Base-by-base conservation (phyloP, 2,329 filamentous ascomycete genomes). In the Botrytis aclada region DNA sequence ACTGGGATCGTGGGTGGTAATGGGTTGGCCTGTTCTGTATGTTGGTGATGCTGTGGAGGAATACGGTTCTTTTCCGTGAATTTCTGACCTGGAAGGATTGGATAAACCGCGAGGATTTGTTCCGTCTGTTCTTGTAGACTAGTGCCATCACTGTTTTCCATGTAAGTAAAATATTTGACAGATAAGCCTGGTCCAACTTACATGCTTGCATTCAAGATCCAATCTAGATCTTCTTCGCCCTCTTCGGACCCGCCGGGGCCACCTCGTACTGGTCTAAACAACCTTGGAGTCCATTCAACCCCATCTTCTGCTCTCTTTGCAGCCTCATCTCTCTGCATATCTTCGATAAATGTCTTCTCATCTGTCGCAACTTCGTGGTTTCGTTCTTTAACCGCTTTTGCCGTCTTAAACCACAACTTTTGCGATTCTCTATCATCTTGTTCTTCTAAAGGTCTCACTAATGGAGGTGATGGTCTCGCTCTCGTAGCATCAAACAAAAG, bases 321-420 rank as follows among this genome's bases (percentile, higher is more conserved):
- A 2, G 96, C 94, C 80, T 98, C 95, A 75, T 95, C 91, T 79
- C 96, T 88, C 82, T 99, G 96, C 80, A 88, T 90, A 79, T 98
- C 95, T 81, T 99, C 96, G 74, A 99, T 93, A 81, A 92, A 93
- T n/a, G 93, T 95, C 85, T 99, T 99, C 80, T 98, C 95, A 75
- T 96, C 93, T 0, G 96, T 99, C 6, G 96, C 96, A 14, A 92
- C 83, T 77, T 93, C 92, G 79, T 99, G 96, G 78, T 99, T 95
- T 73, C 91, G 89, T 66, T 92, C 90, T 80, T 91, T 92, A 75
- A 99, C 91, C 0, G 95, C 96, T 77, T 90, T 87, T 14, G 91
- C 92, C 0, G 95, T 97, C 67, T 89, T 90, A 45, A 89, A 84
- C 96, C 96, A 99, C 63, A 99, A 85, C 75, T 86, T 90, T 81